phyloP scores from a whole-genome alignment of 2,329 filamentous ascomycete genomes.

The Grosmannia serpens region DNA sequence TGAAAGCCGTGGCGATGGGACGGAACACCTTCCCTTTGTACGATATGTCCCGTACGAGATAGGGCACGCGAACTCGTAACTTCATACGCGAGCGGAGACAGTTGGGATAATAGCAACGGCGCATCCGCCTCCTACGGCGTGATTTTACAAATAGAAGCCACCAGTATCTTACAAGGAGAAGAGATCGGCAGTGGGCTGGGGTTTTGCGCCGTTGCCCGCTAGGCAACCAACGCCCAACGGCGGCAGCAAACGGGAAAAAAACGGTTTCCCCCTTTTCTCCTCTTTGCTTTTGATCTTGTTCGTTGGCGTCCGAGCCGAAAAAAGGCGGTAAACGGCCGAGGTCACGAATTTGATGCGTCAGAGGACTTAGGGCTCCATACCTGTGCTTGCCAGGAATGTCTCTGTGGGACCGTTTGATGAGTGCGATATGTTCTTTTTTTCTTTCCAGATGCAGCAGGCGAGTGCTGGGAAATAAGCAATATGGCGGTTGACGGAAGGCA shows the following conservation, averaged over 20 bases:
- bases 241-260: not conserved
- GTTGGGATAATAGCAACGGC: not conserved
- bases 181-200: not conserved
- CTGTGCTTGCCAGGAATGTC: not conserved
- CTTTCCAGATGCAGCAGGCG: not conserved
- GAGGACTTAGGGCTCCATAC: not conserved
- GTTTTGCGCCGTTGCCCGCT: not conserved
- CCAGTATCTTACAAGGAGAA: not conserved
- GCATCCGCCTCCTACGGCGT: not conserved
- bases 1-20: not conserved
- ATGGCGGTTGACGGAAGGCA: not conserved
- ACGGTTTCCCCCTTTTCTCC: constrained; percentile 1
- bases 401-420: not conserved
- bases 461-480: not conserved
- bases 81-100: not conserved
- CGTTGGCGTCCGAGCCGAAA: not conserved
- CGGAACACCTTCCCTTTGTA: too few relatives aligned
- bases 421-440: not conserved
- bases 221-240: constrained; percentile 1
- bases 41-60: too few relatives aligned
- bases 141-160: not conserved
- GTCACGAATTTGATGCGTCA: not conserved
- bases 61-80: not conserved
- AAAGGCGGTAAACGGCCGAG: not conserved
- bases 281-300: not conserved